Base-by-base conservation (phyloP, 2,329 filamentous ascomycete genomes). In the Aspergillus tubingensis region DNA sequence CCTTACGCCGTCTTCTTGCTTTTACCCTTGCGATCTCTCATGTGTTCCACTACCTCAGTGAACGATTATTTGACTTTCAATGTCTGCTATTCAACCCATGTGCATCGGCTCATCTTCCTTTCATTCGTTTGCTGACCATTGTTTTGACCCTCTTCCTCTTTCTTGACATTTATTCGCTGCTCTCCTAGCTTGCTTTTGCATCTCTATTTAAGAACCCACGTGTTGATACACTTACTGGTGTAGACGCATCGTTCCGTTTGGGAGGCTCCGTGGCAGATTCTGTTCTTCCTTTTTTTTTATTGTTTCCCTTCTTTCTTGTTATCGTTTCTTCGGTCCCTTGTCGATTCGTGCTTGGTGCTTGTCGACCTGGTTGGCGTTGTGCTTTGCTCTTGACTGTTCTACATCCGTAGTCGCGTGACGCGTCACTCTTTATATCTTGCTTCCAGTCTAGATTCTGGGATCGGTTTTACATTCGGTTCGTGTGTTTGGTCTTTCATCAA, bases 181-280 rank as follows among this genome's bases (percentile, higher is more conserved):
- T 44, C 51, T 49, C 47, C 59, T 62, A 66, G 57, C 52, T 57
- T 55, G 51, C 58, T 60, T 66, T 59, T 56, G 54, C 63, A 62
- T 64, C 61, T 48, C 52, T 62, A 58, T 59, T 51, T 62, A 64
- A 63, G 57, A 60, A 60, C 59, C 65, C 61, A 69, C 70, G 66
- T 68, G 64, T 63, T 67, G 63, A 65, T 64, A 65, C 67, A 63
- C 60, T 56, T 65, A 63, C 60, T 56, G 59, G 54, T 69, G 59
- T 69, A 68, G 64, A 66, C 65, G 64, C 68, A 68, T 68, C 59
- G 64, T 71, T 66, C 63, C 63, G 57, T 67, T 70, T 72, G 71
- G 71, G 70, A 67, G 72, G 70, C 67, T 70, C 58, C 68, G 65
- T 72, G 62, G 64, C 67, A 66, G 66, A 56, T 56, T 61, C 57